Base-by-base conservation (phyloP, 345 rosid genomes). In the Nasturtium officinale region DNA sequence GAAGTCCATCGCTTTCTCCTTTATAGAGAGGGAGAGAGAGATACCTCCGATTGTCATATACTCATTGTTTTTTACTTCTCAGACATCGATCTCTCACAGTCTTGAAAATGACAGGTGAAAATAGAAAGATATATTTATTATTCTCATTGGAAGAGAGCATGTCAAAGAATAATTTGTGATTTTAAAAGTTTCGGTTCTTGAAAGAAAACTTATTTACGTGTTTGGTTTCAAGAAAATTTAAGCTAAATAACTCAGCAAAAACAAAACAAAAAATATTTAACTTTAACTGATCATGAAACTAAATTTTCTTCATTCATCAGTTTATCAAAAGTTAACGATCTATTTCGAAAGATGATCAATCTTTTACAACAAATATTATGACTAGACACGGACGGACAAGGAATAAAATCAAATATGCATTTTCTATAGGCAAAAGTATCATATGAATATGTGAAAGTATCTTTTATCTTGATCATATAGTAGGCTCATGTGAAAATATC, bases 1-100 rank as follows among this genome's bases (percentile, higher is more conserved):
- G 72, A 65, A 56, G 77, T 73, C 66, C 57, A 57, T 73, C 66
- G 32, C 48, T 65, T 38, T 73, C 77, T 35, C 52, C 30, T 65
- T 12, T 26, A 11, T n/a, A 25, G 42, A 57, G 26, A 11, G 42
- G 4, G 28, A 26, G 20, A 43, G 40, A 69, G 35, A 48, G 35
- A 52, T 71, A 40, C 15, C 53, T 51, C 21, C 42, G 30, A 51
- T 61, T 61, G 16, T 33, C 30, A 35, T 35, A 46, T 56, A 35
- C 58, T 74, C 65, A 48, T 65, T 74, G 57, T 58, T 48, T 56
- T n/a, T 46, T 65, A 65, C 78, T 57, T 47, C 21, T 57, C 77
- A 47, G 58, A 74, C 64, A 33, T 46, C 61, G 58, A 46, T 56
- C 46, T 73, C 54, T 28, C 65, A 57, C 71, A 45, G 65, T 74